Evolutionary conservation across 1,284 basidiomycete species (phyloP).

Genomic region (Cryptococcus neoformans): DNA sequence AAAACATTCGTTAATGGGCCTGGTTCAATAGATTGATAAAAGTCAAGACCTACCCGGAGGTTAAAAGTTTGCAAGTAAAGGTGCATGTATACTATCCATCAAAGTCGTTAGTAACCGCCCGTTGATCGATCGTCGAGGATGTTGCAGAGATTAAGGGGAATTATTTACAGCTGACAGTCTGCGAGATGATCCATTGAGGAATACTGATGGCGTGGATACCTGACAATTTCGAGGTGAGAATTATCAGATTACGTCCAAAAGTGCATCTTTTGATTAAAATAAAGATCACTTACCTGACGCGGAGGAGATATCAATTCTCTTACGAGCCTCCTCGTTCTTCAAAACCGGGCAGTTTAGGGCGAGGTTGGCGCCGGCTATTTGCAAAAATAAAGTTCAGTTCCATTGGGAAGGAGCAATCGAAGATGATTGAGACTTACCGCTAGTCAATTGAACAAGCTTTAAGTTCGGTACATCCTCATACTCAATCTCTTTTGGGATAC

Average conservation of each 20-base stretch:
- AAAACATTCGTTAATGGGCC: too few species aligned
- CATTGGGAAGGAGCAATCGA: neutral
- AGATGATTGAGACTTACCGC: conserved; percentile 19
- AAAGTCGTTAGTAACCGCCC: neutral
- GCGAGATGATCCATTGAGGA: conserved; percentile 41
- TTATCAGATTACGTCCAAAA: neutral
- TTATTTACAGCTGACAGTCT: conserved; percentile 32
- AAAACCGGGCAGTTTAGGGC: conserved; percentile 27
- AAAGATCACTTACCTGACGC: conserved; percentile 23
- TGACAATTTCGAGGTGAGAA: neutral
- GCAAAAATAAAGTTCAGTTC: neutral
- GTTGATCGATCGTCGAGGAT: neutral
- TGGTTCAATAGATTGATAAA: neutral
- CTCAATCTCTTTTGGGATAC: conserved; percentile 21
- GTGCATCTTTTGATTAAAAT: too few species aligned
- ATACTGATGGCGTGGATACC: conserved; percentile 45
- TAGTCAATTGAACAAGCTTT: conserved; percentile 37
- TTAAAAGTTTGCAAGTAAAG: conserved; percentile 13
- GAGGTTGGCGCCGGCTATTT: conserved; percentile 36
- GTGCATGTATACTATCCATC: conserved; percentile 5
- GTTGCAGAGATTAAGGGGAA: neutral
- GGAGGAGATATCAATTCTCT: conserved; percentile 32
- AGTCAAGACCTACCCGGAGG: conserved; percentile 1
- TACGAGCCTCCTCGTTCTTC: conserved; percentile 17
- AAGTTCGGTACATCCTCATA: conserved; percentile 23